Base-by-base conservation (phyloP, 176 grass and related monocot species). In the Oryza glaberrima region DNA sequence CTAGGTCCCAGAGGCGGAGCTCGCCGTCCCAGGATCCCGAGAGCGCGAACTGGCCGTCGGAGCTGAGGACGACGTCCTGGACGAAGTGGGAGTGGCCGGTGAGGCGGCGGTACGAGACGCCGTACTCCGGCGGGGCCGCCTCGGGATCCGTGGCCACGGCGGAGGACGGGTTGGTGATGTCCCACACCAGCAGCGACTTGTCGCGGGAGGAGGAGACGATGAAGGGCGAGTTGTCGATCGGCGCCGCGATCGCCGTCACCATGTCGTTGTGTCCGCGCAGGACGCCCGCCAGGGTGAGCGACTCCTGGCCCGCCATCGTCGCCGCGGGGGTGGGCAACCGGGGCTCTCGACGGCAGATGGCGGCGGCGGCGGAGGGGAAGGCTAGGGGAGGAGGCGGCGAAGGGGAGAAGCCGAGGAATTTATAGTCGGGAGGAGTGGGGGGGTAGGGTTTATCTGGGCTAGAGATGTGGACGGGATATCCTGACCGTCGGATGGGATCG, bases 1-100 rank as follows among this genome's bases (percentile, higher is more conserved):
- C 65, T 76, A 97, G 82, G 17, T 97, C 92, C 90, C 88, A 94
- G 68, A 97, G 92, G 28, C 94, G 89, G 36, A 97, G 92, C 70
- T 94, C 90, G 9, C 91, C 89, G 66, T 97, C 91, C 91, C 94
- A 97, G 44, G 91, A 97, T 2, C 91, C 91, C 20, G 94, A 94
- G 15, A 97, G 91, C 48, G 91, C 90, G 72, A 97, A 94, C 79
- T 90, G 89, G 46, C 87, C 91, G 63, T 97, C 91, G 38, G 92
- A 97, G 72, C 86, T 91, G 67, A 97, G 92, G 41, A 88, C 89
- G 49, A 96, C 94, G 78, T 96, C 94, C 91, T 87, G 80, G 75
- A 94, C 86, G 89, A 94, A 94, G 92, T 94, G 92, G 76, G 84
- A 89, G 83, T 94, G 92, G 16, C 92, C 92, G 23, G 92, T 94